These are phyloP conservation scores for Panicum miliaceum DNA, from an alignment of 176 grass and related monocot species.

Conservation along the genomic window DNA sequence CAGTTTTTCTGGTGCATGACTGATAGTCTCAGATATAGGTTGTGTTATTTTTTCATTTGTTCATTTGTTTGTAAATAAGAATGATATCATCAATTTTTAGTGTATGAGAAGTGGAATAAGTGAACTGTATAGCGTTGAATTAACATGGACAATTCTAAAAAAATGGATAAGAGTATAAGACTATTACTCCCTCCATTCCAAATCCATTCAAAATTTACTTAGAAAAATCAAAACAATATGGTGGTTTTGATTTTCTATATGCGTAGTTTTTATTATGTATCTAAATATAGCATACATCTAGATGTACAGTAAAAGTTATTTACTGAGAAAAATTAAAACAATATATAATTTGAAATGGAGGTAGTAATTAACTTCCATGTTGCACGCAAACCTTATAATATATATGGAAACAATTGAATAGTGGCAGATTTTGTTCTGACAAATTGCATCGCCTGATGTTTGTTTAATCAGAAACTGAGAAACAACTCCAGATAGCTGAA, in stretches of 20 bases:
- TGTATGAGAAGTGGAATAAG: slow-evolving; percentile 4
- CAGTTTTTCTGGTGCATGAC: neutral
- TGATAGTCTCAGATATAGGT: neutral
- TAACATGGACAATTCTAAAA: neutral
- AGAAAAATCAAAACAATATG: too few relatives aligned
- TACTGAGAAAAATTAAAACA: too few relatives aligned
- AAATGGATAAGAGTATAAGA: too few relatives aligned
- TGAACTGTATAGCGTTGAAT: neutral
- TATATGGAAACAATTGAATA: neutral
- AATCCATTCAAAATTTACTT: too few relatives aligned
- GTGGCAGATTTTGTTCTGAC: neutral
- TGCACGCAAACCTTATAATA: neutral
- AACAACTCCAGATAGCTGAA: neutral
- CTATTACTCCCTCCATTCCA: too few relatives aligned
- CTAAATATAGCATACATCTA: too few relatives aligned
- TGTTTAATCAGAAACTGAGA: neutral
- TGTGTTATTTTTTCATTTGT: slow-evolving; percentile 24
- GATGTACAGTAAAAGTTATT: too few relatives aligned
- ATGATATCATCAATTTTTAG: neutral
- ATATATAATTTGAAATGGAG: too few relatives aligned
- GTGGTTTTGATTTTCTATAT: too few relatives aligned
- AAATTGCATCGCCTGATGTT: neutral
- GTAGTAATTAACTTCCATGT: neutral
- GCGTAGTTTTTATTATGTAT: too few relatives aligned
- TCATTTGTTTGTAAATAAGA: slow-evolving; percentile 29